These are phyloP conservation scores for Blastomyces gilchristii DNA, from an alignment of 2,329 filamentous ascomycete species.

Conservation along the genomic window DNA sequence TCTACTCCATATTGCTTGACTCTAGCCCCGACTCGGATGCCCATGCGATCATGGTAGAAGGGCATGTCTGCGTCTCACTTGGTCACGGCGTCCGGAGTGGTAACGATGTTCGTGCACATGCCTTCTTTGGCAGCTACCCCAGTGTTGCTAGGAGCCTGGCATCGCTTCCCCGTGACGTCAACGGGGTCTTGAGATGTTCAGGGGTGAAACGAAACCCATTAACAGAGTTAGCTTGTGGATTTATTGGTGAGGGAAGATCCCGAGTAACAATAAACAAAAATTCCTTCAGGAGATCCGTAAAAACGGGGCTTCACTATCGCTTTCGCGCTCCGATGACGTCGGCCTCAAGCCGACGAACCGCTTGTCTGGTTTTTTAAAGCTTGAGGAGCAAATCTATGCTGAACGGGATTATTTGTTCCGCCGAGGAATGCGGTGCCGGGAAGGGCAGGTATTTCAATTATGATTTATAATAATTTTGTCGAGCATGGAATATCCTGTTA, in stretches of 20 bases:
- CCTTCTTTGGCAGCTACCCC: constrained; percentile 46
- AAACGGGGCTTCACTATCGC: not conserved
- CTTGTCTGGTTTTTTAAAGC: not conserved
- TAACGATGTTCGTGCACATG: constrained; percentile 38
- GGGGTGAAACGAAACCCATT: constrained; percentile 33
- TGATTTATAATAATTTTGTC: not conserved
- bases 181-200: constrained; percentile 38
- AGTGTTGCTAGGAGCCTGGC: constrained; percentile 35
- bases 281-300: too few relatives aligned
- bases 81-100: constrained; percentile 44
- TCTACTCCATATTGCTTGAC: constrained; percentile 51
- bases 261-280: not conserved
- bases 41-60: constrained; percentile 40
- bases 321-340: too few relatives aligned
- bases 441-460: not conserved
- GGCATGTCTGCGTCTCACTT: constrained; percentile 46
- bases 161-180: constrained; percentile 25
- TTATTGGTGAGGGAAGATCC: constrained; percentile 9
- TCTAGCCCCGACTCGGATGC: constrained; percentile 34
- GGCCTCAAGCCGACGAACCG: not conserved
- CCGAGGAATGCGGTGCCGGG: not conserved
- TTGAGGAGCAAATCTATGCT: not conserved
- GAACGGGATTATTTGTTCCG: not conserved
- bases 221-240: constrained; percentile 28
- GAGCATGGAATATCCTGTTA: not conserved